Base-by-base conservation (phyloP, 2,329 filamentous ascomycete species). In the Epicoccum nigrum region DNA sequence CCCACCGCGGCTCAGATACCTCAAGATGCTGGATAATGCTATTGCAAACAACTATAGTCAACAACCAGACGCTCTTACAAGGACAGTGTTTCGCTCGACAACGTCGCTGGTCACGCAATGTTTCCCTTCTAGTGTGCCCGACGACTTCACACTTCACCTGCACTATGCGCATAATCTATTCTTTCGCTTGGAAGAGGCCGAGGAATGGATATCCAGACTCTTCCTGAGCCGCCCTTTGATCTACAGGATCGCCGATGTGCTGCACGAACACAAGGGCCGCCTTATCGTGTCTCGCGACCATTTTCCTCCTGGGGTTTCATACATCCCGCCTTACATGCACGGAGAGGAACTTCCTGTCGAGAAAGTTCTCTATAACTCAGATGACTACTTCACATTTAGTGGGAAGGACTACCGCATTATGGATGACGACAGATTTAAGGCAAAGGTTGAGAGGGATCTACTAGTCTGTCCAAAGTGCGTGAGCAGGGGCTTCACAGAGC, bases 261-360 rank as follows among this genome's bases (percentile, higher is more conserved):
- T 71, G 7, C 60, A 63, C 8, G 61, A 62, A 6, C 57, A 60
- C 8, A 60, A 60, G 23, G 39, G 55, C 2, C 56, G 51, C 7
- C 59, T 73, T 8, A 27, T 59, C 7, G 51, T 72, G 15, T 65
- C 63, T 1, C 57, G 56, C 4, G 58, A 70, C 13, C 51, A 35
- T 0, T 73, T 73, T 27, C 45, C 40, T 0, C 40, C 44, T 3
- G 61, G 57, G 0, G 54, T 39, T 0, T 32, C 55, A 0, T 72
- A 58, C 35, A 73, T 73, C 1, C 68, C 68, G 3, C 70, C 70
- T 0, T 73, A 66, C 35, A 70, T 73, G 67, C 58, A 69, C 16
- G 68, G 70, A 9, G 70, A 73, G 19, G 64, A 70, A 6, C 32
- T 54, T 3, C 70, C 70, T 0, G 45, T 58, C 2, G 68, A 72